Evolutionary conservation across 1,139 yeast genomes (phyloP).

Genomic region (Sugiyamaella grinbergsii): DNA sequence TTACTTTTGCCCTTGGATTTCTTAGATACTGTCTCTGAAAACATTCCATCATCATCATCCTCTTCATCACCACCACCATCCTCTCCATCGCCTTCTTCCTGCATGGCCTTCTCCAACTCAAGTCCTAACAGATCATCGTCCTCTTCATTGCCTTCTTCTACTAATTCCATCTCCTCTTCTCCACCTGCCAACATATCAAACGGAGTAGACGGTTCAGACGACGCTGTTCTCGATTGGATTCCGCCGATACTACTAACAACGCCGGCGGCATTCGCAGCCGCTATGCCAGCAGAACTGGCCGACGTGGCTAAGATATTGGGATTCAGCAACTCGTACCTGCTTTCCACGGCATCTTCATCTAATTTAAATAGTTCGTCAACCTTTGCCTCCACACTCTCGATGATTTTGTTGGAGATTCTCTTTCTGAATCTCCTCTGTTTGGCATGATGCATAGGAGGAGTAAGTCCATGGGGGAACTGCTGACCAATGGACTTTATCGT

Average conservation of each 20-base stretch:
- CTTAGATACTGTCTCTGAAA: slow-evolving; percentile 30
- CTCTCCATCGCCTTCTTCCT: slow-evolving; percentile 35
- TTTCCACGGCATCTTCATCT: slow-evolving; percentile 84
- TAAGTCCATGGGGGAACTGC: slow-evolving; percentile 71
- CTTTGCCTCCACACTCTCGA: slow-evolving; percentile 69
- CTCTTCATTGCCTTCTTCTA: slow-evolving; percentile 35
- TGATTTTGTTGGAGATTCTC: slow-evolving; percentile 51
- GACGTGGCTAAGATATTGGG: slow-evolving; percentile 35
- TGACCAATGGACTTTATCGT: slow-evolving; percentile 29
- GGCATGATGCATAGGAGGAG: slow-evolving; percentile 70
- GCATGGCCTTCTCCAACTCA: slow-evolving; percentile 33
- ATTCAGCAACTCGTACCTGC: slow-evolving; percentile 76
- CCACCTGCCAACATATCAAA: slow-evolving; percentile 39
- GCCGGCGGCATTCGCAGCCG: slow-evolving; percentile 17
- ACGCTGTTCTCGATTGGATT: slow-evolving; percentile 1
- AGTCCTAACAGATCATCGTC: slow-evolving; percentile 35
- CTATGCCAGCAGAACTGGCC: slow-evolving; percentile 9
- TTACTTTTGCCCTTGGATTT: slow-evolving; percentile 32
- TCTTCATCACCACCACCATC: slow-evolving; percentile 38
- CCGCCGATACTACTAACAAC: background rate
- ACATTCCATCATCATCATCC: slow-evolving; percentile 49
- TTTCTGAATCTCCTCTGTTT: slow-evolving; percentile 57
- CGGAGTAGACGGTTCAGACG: slow-evolving; percentile 36
- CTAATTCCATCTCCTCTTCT: slow-evolving; percentile 34
- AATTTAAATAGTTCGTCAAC: slow-evolving; percentile 74